Percentiles rank a stretch among this genome's conserved stretches.
phyloP scores from a whole-genome alignment of 495 filamentous ascomycete genomes.

The Neurospora sp. region DNA sequence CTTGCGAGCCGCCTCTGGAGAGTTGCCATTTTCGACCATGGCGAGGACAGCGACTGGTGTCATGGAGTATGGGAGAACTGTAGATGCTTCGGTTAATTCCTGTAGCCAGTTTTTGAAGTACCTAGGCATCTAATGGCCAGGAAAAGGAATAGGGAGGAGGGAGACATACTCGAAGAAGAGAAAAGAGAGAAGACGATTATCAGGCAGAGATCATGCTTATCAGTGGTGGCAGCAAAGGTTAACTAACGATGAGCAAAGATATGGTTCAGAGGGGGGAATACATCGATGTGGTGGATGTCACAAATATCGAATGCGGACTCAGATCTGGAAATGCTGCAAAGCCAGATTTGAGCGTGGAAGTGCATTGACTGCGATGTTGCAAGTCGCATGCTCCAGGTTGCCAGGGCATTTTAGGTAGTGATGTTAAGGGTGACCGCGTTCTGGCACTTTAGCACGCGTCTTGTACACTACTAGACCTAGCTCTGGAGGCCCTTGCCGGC shows the following conservation, averaged over 20 bases:
- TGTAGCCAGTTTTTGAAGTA: neutral
- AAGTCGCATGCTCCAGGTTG: neutral
- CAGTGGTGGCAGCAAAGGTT: neutral
- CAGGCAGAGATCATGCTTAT: neutral
- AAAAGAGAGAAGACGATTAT: neutral
- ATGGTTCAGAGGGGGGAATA: neutral
- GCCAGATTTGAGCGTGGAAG: too few relatives aligned
- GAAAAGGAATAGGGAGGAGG: neutral
- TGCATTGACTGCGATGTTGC: neutral
- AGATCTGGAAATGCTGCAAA: too few relatives aligned
- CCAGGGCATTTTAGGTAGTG: neutral
- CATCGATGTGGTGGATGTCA: neutral
- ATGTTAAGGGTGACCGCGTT: neutral
- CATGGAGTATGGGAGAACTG: conserved; percentile 6
- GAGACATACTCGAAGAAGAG: neutral
- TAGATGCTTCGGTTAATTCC: neutral
- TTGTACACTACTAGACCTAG: neutral
- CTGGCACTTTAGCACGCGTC: neutral
- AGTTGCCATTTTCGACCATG: conserved; percentile 15
- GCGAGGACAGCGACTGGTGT: conserved; percentile 15
- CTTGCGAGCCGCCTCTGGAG: conserved; percentile 6
- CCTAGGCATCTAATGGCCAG: neutral
- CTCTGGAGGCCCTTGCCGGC: neutral
- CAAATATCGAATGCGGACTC: neutral
- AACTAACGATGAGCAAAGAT: neutral